A percentile compares a stretch with the other conserved stretches of the same genome.
These are phyloP conservation scores for Rhododendron simsii DNA, from an alignment of 148 eudicot genomes.

Conservation along the genomic window DNA sequence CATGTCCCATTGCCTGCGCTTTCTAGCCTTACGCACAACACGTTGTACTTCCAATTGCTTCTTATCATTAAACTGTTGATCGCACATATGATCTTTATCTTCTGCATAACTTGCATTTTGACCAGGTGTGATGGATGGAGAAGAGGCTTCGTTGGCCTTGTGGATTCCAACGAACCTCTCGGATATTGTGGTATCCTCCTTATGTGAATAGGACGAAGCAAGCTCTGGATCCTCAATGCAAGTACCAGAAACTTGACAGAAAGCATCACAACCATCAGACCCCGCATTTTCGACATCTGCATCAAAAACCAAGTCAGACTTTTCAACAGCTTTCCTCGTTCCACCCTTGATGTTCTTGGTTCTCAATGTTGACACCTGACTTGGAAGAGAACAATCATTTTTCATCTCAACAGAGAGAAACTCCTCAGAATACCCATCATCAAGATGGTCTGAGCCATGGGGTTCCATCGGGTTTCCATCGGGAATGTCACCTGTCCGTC, in stretches of 20 bases:
- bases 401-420: conserved; percentile 18
- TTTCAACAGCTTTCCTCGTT: conserved; percentile 9
- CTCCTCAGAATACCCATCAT: conserved; percentile 14
- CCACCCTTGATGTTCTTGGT: conserved; percentile 12
- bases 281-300: conserved; percentile 17
- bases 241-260: conserved; percentile 10
- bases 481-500: conserved; percentile 9
- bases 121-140: conserved; percentile 30
- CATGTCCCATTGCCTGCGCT: conserved; percentile 88
- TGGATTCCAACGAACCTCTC: conserved; percentile 10
- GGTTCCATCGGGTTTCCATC: conserved; percentile 9
- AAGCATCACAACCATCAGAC: conserved; percentile 21
- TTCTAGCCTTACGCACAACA: conserved; percentile 58
- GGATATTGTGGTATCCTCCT: conserved; percentile 16
- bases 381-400: conserved; percentile 17
- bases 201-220: conserved; percentile 25
- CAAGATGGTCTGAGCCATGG: neutral
- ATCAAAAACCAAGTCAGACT: conserved; percentile 13
- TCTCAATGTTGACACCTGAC: conserved; percentile 19
- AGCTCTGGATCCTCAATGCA: conserved; percentile 12
- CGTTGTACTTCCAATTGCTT: conserved; percentile 42
- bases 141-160: conserved; percentile 34
- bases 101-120: conserved; percentile 39
- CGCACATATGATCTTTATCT: conserved; percentile 21
- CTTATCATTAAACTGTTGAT: conserved; percentile 30